phyloP scores from a whole-genome alignment of 495 filamentous ascomycete species.

The Penicillium cinerascens region DNA sequence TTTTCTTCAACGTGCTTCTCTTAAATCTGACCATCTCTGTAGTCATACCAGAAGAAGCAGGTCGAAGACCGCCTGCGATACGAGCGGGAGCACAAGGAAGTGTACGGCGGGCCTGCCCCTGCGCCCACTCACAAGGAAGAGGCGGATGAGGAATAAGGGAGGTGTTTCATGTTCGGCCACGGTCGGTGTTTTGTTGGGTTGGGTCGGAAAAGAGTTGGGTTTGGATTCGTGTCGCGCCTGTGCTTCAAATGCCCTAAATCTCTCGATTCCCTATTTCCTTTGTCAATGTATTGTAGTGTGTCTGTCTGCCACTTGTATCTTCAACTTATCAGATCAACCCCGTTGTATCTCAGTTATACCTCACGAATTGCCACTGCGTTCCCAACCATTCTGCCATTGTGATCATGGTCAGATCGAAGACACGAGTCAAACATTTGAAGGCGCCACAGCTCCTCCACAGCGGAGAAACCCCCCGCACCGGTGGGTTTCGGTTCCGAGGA shows the following conservation, averaged over 20 bases:
- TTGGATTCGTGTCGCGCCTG: conserved; percentile 1
- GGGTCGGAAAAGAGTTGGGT: conserved; percentile 3
- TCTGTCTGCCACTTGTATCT: conserved; percentile 1
- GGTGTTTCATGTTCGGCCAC: neutral
- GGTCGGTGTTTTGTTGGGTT: conserved; percentile 8
- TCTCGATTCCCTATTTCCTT: conserved; percentile 16
- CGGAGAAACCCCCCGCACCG: conserved; percentile 12
- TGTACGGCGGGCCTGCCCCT: conserved; percentile 28
- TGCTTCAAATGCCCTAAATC: conserved; percentile 6
- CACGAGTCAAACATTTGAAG: conserved; percentile 9
- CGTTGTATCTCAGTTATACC: neutral
- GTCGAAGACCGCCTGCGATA: conserved; percentile 31
- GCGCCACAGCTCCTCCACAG: conserved; percentile 9
- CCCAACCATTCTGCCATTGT: neutral
- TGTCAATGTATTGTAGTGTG: conserved; percentile 21
- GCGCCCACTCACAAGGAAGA: neutral
- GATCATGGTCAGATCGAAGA: neutral
- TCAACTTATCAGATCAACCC: neutral
- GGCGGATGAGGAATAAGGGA: neutral
- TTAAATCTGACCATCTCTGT: neutral
- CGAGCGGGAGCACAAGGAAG: conserved; percentile 27
- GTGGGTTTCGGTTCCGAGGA: conserved; percentile 1
- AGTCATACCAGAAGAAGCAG: conserved; percentile 25
- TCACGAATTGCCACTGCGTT: neutral
- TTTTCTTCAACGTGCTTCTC: neutral